These are phyloP conservation scores for Spirogloea muscicola DNA, from an alignment of 139 green algal genomes.

Conservation along the genomic window DNA sequence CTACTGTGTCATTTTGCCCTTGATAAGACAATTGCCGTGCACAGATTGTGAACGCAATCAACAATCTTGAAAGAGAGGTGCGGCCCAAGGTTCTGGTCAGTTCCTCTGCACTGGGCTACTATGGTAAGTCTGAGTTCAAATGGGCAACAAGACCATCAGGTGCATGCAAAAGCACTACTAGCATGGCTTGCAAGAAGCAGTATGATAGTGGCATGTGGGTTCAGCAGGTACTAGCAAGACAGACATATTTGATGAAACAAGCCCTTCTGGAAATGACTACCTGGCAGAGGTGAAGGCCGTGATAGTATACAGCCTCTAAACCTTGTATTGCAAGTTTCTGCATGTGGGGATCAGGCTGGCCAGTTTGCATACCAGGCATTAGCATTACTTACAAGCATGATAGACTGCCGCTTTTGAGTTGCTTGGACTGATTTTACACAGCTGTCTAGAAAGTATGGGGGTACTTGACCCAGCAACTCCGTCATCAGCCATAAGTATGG, in stretches of 20 bases:
- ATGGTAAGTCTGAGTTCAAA: conserved; percentile 56
- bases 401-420: too few species aligned
- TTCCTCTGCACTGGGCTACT: conserved; percentile 84
- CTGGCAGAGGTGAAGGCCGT: conserved; percentile 73
- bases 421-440: too few species aligned
- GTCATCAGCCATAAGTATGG: too few species aligned
- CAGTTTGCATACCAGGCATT: too few species aligned
- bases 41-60: conserved; percentile 66
- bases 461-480: too few species aligned
- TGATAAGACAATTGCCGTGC: too few species aligned
- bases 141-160: background rate
- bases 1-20: too few species aligned
- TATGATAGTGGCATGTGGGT: background rate
- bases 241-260: conserved; percentile 78
- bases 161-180: background rate
- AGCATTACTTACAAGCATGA: too few species aligned
- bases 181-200: background rate
- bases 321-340: too few species aligned
- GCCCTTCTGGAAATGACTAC: conserved; percentile 72
- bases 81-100: conserved; percentile 79
- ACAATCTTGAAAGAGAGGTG: conserved; percentile 55
- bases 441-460: background rate
- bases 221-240: conserved; percentile 57
- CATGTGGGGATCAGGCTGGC: too few species aligned
- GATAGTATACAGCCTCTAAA: too few species aligned